Evolutionary conservation across 176 grass and related monocot species (phyloP).

Genomic region (Secale cereale): DNA sequence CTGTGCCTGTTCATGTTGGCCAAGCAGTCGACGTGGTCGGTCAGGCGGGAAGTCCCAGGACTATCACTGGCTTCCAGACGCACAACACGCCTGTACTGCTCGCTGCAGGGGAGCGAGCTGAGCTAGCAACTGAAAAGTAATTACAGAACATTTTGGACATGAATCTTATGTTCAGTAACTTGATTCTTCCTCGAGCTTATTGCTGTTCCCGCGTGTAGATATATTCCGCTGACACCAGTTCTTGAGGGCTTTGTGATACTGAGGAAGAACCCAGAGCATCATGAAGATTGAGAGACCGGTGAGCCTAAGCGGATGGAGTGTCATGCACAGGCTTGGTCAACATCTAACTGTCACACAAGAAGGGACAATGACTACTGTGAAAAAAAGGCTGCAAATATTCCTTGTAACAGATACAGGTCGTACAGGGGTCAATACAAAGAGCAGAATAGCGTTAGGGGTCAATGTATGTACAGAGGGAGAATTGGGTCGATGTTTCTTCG

Average conservation of each 20-base stretch:
- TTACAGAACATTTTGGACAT: neutral
- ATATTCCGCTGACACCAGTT: slow-evolving; percentile 63
- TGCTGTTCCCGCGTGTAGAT: slow-evolving; percentile 36
- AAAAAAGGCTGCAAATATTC: neutral
- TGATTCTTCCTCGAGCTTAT: neutral
- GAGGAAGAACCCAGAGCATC: slow-evolving; percentile 87
- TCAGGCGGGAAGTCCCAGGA: slow-evolving; percentile 92
- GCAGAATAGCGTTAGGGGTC: too few relatives aligned
- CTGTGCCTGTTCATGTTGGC: slow-evolving; percentile 85
- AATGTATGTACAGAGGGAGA: neutral
- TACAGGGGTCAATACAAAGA: neutral
- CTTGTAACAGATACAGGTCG: neutral
- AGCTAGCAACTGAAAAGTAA: slow-evolving; percentile 95
- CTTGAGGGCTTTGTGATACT: slow-evolving; percentile 96
- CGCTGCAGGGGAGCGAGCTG: slow-evolving; percentile 87
- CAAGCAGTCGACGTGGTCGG: slow-evolving; percentile 95
- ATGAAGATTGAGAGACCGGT: slow-evolving; percentile 43
- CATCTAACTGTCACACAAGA: neutral
- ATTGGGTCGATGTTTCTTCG: neutral
- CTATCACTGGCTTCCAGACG: slow-evolving; percentile 94
- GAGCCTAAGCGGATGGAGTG: neutral
- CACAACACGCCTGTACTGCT: slow-evolving; percentile 91
- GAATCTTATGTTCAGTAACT: neutral
- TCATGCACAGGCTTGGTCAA: neutral
- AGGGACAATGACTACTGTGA: too few relatives aligned